Conservation (phyloP, 2,329 filamentous ascomycete genomes). For the Colletotrichum lindemuthianum region DNA sequence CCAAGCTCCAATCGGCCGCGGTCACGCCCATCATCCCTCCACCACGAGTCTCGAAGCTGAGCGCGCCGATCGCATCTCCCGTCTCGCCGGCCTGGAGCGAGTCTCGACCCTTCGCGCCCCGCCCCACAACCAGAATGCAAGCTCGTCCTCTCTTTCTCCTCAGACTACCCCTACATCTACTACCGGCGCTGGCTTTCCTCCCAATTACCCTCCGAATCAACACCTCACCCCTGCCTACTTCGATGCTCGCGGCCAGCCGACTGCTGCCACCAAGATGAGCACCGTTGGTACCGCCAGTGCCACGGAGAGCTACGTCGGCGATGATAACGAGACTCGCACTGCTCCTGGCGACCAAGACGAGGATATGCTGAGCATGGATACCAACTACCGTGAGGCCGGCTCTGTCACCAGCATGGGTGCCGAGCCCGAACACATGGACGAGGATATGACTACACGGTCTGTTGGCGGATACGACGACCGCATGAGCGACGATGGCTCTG, state of each 20-base stretch:
- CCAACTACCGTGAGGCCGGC: conserved; percentile 66
- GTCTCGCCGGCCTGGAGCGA: conserved; percentile 89
- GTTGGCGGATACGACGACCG: conserved; percentile 70
- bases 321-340: conserved; percentile 59
- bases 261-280: conserved; percentile 78
- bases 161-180: conserved; percentile 63
- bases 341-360: conserved; percentile 68
- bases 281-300: conserved; percentile 93
- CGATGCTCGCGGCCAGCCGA: conserved; percentile 76
- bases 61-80: conserved; percentile 93
- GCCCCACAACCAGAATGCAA: conserved; percentile 42
- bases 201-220: conserved; percentile 46
- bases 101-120: conserved; percentile 78
- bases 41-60: conserved; percentile 87
- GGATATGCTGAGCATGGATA: conserved; percentile 77
- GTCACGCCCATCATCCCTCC: conserved; percentile 68
- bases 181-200: conserved; percentile 49
- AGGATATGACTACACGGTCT: conserved; percentile 59
- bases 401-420: conserved; percentile 66
- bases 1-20: conserved; percentile 63
- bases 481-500: conserved; percentile 86
- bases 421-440: conserved; percentile 61
- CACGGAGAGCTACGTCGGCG: conserved; percentile 76
- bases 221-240: conserved; percentile 77
- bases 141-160: conserved; percentile 53